A percentile compares a stretch with the other conserved stretches of the same genome.
These are phyloP conservation scores for Schwanniomyces yamadae DNA, from an alignment of 805 yeast species.

Conservation along the genomic window DNA sequence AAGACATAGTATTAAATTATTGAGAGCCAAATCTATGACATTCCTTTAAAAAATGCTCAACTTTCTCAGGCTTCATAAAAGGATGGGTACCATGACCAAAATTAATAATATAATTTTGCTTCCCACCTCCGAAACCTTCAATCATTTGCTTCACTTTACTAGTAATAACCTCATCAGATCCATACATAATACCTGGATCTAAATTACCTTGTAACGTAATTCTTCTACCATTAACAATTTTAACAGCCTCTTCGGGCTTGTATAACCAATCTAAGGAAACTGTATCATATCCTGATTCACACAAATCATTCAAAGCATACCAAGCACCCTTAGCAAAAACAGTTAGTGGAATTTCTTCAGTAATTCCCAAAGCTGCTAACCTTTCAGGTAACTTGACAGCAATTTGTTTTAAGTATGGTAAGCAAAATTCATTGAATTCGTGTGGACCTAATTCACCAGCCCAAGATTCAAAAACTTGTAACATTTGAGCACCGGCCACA, in stretches of 20 bases:
- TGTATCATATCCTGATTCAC: slow-evolving; percentile 76
- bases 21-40: slow-evolving; percentile 75
- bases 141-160: slow-evolving; percentile 86
- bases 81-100: slow-evolving; percentile 99
- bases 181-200: slow-evolving; percentile 94
- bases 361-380: slow-evolving; percentile 67
- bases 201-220: slow-evolving; percentile 90
- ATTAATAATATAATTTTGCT: slow-evolving; percentile 85
- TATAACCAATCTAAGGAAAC: slow-evolving; percentile 94
- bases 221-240: slow-evolving; percentile 65
- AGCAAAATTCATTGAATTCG: slow-evolving; percentile 84
- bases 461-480: slow-evolving; percentile 97
- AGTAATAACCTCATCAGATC: slow-evolving; percentile 77
- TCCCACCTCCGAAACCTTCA: slow-evolving; percentile 89
- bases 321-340: slow-evolving; percentile 96
- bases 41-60: slow-evolving; percentile 81
- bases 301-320: slow-evolving; percentile 88
- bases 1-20: slow-evolving; percentile 11
- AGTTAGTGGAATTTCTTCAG: slow-evolving; percentile 77
- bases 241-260: slow-evolving; percentile 81
- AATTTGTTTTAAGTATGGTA: slow-evolving; percentile 84
- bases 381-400: slow-evolving; percentile 65
- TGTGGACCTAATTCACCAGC: slow-evolving; percentile 93
- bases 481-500: slow-evolving; percentile 96
- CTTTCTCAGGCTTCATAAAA: slow-evolving; percentile 90